Evolutionary conservation across 352 stramenopile species (phyloP).

Genomic region (Hyaloperonospora brassicae): DNA sequence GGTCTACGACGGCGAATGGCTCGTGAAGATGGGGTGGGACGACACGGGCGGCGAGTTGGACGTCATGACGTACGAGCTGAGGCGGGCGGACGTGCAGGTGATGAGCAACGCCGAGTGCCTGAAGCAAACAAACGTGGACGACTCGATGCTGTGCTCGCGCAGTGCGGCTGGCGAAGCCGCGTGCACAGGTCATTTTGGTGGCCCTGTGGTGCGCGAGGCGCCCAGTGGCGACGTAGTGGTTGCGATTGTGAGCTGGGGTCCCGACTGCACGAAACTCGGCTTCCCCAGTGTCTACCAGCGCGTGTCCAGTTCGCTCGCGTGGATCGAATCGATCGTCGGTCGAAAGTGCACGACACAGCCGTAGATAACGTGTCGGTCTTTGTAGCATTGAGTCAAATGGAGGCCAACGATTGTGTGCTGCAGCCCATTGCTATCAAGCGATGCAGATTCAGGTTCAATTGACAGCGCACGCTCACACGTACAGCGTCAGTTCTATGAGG

Average conservation of each 20-base stretch:
- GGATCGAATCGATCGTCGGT: slow-evolving; percentile 21
- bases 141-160: slow-evolving; percentile 38
- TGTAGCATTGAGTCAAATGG: no score
- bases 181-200: slow-evolving; percentile 48
- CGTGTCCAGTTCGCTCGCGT: slow-evolving; percentile 28
- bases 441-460: no score
- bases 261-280: slow-evolving; percentile 27
- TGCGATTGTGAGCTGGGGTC: slow-evolving; percentile 40
- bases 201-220: slow-evolving; percentile 30
- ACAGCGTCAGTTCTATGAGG: no score
- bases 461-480: no score
- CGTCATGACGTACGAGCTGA: slow-evolving; percentile 17
- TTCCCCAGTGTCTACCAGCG: slow-evolving; percentile 43
- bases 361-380: no score
- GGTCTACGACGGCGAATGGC: slow-evolving; percentile 18
- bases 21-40: slow-evolving; percentile 25
- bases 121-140: slow-evolving; percentile 20
- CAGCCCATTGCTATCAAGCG: no score
- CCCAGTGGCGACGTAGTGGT: slow-evolving; percentile 26
- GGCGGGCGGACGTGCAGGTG: slow-evolving; percentile 29
- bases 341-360: no score
- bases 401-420: no score
- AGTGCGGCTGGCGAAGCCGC: slow-evolving; percentile 17
- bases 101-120: slow-evolving; percentile 29
- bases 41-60: slow-evolving; percentile 13